Evolutionary conservation across 805 yeast species (phyloP), one percentile per base, ranked within the genome.

Genomic region (Lipomyces yamadae): DNA sequence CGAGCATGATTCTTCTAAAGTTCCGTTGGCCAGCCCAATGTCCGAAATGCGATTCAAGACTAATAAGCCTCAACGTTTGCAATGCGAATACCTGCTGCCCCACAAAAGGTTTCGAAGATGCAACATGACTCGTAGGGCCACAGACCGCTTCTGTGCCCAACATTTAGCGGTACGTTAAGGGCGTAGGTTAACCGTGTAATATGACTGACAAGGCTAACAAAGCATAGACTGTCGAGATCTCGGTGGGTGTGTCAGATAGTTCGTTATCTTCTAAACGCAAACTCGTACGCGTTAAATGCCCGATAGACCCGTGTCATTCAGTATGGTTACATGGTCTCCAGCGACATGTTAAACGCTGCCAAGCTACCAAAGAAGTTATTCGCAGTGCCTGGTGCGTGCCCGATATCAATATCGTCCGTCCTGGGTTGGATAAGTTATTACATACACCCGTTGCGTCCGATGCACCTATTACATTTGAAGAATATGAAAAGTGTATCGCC

Each of bases 81-180:
- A 61, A 57, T 68, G 92, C 76, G 82, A 81, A 66, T 86, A 74
- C 72, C 78, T 80, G 58, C 75, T 88, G 18, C 78, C 75, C 11
- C 68, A 71, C 54, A 81, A 81, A 73, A 87, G 85, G 76, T 81
- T 82, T 50, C 79, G 91, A 63, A 77, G 76, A 56, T 90, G 96
- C 76, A 84, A 86, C 3, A 81, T 89, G 83, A 87, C 87, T 66
- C 78, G 89, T 39, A 82, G 83, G 64, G 76, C 79, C 10, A 83
- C 77, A 37, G 81, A 80, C 30, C 75, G 76, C 52, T 88, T 76
- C 73, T 90, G 96, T 76, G 84, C 89, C 7, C 89, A 88, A 70
- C 96, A 90, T 75, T 69, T 82, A 73, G 61, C 68, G 30, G 75
- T 75, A 45, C 30, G 63, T 58, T 13, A 18, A 34, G 32, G 33